Percentiles rank a stretch among this genome's conserved stretches.
Conservation (phyloP, 441 rosid genomes). For the Erysimum cheiri region DNA sequence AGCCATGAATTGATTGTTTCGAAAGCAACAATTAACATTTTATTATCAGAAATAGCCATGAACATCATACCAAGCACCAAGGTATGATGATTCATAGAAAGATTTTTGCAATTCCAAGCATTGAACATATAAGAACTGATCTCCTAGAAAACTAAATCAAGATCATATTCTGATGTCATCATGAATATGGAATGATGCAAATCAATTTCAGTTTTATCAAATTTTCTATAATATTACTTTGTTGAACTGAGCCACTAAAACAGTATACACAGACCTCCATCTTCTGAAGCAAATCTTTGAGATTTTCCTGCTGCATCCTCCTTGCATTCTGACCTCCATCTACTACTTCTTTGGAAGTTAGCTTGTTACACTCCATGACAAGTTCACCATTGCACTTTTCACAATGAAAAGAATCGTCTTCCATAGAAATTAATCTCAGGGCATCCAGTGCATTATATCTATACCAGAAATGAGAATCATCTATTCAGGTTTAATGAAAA, state of each 20-base stretch:
- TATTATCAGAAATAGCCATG: too few species aligned
- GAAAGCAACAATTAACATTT: neutral
- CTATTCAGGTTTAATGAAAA: constrained; percentile 13
- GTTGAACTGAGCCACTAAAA: neutral
- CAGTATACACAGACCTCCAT: constrained; percentile 61
- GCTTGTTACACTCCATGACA: constrained; percentile 85
- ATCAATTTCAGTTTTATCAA: neutral
- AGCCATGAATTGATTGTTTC: neutral
- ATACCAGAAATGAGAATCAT: constrained; percentile 42
- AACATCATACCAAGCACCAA: constrained; percentile 1
- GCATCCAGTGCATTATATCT: constrained; percentile 96
- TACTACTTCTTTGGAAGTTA: constrained; percentile 72
- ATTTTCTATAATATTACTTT: neutral
- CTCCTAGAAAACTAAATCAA: constrained; percentile 20
- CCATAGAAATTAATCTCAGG: constrained; percentile 60
- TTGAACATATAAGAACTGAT: neutral
- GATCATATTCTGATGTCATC: constrained; percentile 5
- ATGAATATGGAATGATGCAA: constrained; percentile 8
- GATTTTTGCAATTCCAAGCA: neutral
- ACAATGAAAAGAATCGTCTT: constrained; percentile 83
- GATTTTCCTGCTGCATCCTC: constrained; percentile 71
- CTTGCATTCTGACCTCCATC: constrained; percentile 91
- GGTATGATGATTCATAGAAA: neutral
- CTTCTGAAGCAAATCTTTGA: constrained; percentile 75
- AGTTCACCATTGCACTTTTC: constrained; percentile 91